Conservation (phyloP, 805 yeast genomes). For the Saturnispora quitensis region DNA sequence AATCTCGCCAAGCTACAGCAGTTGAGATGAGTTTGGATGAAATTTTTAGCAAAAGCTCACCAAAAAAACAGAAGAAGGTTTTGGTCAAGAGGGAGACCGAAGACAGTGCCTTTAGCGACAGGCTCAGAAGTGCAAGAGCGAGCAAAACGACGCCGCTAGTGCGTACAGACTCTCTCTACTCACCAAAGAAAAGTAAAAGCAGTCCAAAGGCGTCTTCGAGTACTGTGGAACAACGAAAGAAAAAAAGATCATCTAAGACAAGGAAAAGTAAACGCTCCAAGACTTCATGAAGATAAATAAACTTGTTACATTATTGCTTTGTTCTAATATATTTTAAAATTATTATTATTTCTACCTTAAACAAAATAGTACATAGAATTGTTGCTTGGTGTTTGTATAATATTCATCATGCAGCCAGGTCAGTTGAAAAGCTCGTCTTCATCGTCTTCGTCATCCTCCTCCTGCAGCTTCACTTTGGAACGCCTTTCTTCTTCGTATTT, state of each 20-base stretch:
- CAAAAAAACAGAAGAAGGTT: background rate
- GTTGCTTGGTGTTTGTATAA: background rate
- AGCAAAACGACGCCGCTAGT: background rate
- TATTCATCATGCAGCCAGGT: background rate
- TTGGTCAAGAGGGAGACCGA: background rate
- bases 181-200: background rate
- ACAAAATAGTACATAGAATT: background rate
- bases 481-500: background rate
- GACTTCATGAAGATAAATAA: background rate
- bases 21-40: background rate
- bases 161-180: background rate
- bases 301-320: background rate
- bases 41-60: background rate
- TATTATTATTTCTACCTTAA: background rate
- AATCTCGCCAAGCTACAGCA: background rate
- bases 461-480: background rate
- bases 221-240: background rate
- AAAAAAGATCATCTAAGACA: background rate
- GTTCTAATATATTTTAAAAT: background rate
- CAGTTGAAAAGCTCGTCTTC: slow-evolving; percentile 11
- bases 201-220: background rate
- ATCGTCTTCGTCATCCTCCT: slow-evolving; percentile 14
- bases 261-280: background rate
- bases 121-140: background rate
- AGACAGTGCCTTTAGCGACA: background rate